Conservation (phyloP, 805 yeast genomes). For the Kregervanrija delftensis region DNA sequence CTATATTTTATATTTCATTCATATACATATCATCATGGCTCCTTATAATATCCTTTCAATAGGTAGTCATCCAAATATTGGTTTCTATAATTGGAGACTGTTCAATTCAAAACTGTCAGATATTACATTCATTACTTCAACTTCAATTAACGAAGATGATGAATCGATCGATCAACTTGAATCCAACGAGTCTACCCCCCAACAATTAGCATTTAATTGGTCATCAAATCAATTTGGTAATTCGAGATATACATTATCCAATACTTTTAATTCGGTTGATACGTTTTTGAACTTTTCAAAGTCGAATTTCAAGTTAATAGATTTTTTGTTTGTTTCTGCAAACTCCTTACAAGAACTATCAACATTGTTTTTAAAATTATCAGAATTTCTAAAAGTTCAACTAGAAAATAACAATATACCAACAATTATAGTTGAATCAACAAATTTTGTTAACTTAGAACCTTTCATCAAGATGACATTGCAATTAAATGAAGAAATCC, state of each 20-base stretch:
- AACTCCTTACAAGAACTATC: slow-evolving; percentile 47
- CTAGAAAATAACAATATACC: slow-evolving; percentile 30
- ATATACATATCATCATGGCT: slow-evolving; percentile 1
- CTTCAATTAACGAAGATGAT: slow-evolving; percentile 1
- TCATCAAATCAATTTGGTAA: slow-evolving; percentile 28
- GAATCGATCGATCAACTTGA: neutral
- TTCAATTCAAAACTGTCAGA: slow-evolving; percentile 37
- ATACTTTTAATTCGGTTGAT: neutral
- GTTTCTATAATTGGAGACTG: slow-evolving; percentile 54
- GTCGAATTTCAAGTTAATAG: slow-evolving; percentile 25
- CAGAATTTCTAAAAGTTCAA: slow-evolving; percentile 28
- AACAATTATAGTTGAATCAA: slow-evolving; percentile 56
- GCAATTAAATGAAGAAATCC: slow-evolving; percentile 27
- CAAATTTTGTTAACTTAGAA: slow-evolving; percentile 68
- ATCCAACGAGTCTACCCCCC: slow-evolving; percentile 2
- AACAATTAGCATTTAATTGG: slow-evolving; percentile 22
- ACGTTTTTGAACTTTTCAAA: slow-evolving; percentile 1
- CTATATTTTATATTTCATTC: too few relatives aligned
- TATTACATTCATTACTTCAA: slow-evolving; percentile 34
- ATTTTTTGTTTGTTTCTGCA: slow-evolving; percentile 41
- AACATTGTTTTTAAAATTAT: slow-evolving; percentile 31
- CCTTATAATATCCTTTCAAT: slow-evolving; percentile 6
- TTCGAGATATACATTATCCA: slow-evolving; percentile 21
- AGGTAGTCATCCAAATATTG: slow-evolving; percentile 52
- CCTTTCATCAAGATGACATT: slow-evolving; percentile 46